phyloP scores from a whole-genome alignment of 768 basidiomycete genomes.

The Tephrocybe sp. region DNA sequence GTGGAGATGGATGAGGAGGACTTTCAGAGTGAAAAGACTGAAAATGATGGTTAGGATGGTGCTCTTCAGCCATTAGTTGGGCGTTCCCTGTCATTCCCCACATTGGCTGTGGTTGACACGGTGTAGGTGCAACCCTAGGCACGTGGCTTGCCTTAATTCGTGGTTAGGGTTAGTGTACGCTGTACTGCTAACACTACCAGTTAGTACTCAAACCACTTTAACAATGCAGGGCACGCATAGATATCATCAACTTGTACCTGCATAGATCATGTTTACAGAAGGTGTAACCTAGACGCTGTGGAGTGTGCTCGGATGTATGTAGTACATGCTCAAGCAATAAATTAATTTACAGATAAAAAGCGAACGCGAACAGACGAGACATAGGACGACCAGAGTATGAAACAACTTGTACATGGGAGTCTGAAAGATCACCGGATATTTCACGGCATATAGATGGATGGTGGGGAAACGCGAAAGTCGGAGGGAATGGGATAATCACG shows the following conservation, averaged over 20 bases:
- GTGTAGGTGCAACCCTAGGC: neutral
- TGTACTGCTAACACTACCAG: too few relatives aligned
- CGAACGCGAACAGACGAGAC: slow-evolving; percentile 11
- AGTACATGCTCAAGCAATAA: slow-evolving; percentile 30
- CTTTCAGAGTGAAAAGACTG: slow-evolving; percentile 21
- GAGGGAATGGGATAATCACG: slow-evolving; percentile 12
- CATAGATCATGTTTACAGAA: slow-evolving; percentile 18
- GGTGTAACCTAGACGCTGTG: slow-evolving; percentile 18
- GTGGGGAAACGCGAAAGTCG: neutral
- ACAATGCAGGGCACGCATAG: neutral
- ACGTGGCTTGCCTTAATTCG: too few relatives aligned
- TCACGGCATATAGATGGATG: slow-evolving; percentile 7
- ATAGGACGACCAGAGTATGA: slow-evolving; percentile 1
- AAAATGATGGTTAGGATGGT: slow-evolving; percentile 19
- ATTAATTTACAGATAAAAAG: slow-evolving; percentile 34
- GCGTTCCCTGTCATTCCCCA: neutral
- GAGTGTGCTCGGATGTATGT: slow-evolving; percentile 8
- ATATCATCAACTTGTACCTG: slow-evolving; percentile 11
- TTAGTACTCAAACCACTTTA: too few relatives aligned
- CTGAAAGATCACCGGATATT: slow-evolving; percentile 1
- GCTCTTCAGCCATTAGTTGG: slow-evolving; percentile 11
- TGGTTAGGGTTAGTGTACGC: too few relatives aligned
- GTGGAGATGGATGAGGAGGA: slow-evolving; percentile 35
- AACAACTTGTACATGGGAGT: slow-evolving; percentile 6
- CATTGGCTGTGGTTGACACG: too few relatives aligned